Evolutionary conservation across 1,284 basidiomycete species (phyloP), one percentile per base, ranked within the genome.

Genomic region (Calocybe gambosa): DNA sequence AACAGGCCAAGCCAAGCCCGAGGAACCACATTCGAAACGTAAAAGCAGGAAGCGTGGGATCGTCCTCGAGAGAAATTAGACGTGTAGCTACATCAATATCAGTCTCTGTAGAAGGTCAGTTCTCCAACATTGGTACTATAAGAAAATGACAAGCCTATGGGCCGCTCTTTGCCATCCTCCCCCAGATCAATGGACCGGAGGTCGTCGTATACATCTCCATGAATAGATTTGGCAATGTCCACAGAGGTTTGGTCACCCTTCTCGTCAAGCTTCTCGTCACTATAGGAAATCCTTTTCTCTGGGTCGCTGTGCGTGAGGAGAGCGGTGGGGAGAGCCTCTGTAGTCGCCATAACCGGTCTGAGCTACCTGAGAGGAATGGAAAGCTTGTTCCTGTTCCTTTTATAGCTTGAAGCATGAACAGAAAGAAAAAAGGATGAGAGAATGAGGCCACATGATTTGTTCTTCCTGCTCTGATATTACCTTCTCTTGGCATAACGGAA

Each of bases 1-100:
- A 78, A 52, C 74, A 75, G 3, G 75, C 67, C 2, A 80, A 66
- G 3, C 77, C 78, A 60, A 68, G 64, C 62, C 57, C 78, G 4
- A 71, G 51, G 47, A 70, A 70, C 64, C 66, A 70, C 64, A 70
- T 67, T 5, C 70, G 56, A 50, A 73, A 68, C 0, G 69, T 71
- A 50, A 62, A 71, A 10, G 71, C 65, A 8, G 73, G 77, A 19
- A 80, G 64, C 0, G 66, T 64, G 1, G 76, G 74, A 60, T 84
- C 81, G 56, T 85, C 81, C 15, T 77, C 75, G 16, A 78, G 62
- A 4, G 74, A 75, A 48, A 79, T 67, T 5, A 79, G 65, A 39
- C 72, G 73, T 15, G 69, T 68, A 15, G 71, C 70, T 42, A 71
- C 65, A 52, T 77, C 76, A 35, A 67, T 54, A 46, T 75, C 71